Evolutionary conservation across 2,329 filamentous ascomycete species (phyloP).

Genomic region (Aureobasidium lini): DNA sequence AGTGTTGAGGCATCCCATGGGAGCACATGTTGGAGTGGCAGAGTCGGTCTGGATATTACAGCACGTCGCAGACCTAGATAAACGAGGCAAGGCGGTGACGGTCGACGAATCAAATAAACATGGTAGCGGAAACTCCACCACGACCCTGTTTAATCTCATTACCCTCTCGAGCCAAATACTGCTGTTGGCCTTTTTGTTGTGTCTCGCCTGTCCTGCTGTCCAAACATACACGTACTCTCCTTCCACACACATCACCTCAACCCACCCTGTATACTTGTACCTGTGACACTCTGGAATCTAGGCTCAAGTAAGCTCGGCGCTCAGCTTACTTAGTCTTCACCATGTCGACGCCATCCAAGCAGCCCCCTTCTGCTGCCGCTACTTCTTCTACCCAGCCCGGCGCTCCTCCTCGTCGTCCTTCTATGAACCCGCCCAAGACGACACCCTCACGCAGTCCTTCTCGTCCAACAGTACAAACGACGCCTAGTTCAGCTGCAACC

Average conservation of each 20-base stretch:
- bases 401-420: constrained; percentile 14
- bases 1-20: background rate
- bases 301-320: constrained; percentile 9
- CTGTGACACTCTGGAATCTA: constrained; percentile 7
- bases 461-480: constrained; percentile 2
- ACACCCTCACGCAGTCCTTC: constrained; percentile 14
- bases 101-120: background rate
- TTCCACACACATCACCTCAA: background rate
- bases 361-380: constrained; percentile 13
- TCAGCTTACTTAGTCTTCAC: constrained; percentile 9
- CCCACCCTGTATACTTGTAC: background rate
- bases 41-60: background rate
- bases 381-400: constrained; percentile 2
- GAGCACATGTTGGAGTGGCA: background rate
- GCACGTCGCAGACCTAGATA: background rate
- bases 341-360: constrained; percentile 17
- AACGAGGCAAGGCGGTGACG: constrained; percentile 6
- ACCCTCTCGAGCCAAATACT: background rate
- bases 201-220: background rate
- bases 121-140: constrained; percentile 5
- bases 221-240: background rate
- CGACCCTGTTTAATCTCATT: constrained; percentile 8
- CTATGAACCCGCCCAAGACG: constrained; percentile 12
- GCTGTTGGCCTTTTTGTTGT: background rate
- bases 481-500: constrained; percentile 7